Conservation (phyloP, 352 stramenopile genomes). For the Phytophthora sojae region DNA sequence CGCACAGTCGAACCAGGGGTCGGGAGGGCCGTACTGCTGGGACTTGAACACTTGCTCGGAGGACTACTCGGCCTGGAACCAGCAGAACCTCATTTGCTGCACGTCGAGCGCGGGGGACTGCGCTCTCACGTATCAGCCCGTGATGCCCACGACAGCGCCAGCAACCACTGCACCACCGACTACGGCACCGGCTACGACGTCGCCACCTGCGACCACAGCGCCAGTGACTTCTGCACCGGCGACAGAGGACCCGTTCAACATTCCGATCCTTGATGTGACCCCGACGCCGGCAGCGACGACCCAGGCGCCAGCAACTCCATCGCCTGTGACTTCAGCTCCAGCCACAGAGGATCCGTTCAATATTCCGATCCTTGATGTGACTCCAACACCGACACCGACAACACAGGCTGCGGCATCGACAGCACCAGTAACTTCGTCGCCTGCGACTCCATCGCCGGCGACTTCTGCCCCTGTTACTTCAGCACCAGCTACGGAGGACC, state of each 20-base stretch:
- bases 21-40: conserved; percentile 48
- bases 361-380: conserved; percentile 12
- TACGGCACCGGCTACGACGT: conserved; percentile 5
- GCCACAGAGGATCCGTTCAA: conserved; percentile 10
- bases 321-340: conserved; percentile 5
- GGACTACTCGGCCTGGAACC: conserved; percentile 42
- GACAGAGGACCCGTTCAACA: conserved; percentile 9
- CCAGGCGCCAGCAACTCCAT: not conserved
- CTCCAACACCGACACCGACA: not conserved
- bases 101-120: conserved; percentile 38
- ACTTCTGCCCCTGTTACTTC: conserved; percentile 6
- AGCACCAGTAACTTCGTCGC: not conserved
- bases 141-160: conserved; percentile 39
- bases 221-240: conserved; percentile 3
- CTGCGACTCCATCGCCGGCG: not conserved
- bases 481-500: conserved; percentile 9
- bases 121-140: conserved; percentile 42
- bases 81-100: conserved; percentile 68
- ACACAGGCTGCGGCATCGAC: conserved; percentile 3
- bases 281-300: not conserved
- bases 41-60: conserved; percentile 42
- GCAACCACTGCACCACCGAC: conserved; percentile 13
- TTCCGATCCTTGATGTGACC: conserved; percentile 12
- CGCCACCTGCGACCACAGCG: not conserved
- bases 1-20: conserved; percentile 38